These are phyloP conservation scores for Leccinum subgranulosum DNA, from an alignment of 768 basidiomycete species.

Conservation along the genomic window DNA sequence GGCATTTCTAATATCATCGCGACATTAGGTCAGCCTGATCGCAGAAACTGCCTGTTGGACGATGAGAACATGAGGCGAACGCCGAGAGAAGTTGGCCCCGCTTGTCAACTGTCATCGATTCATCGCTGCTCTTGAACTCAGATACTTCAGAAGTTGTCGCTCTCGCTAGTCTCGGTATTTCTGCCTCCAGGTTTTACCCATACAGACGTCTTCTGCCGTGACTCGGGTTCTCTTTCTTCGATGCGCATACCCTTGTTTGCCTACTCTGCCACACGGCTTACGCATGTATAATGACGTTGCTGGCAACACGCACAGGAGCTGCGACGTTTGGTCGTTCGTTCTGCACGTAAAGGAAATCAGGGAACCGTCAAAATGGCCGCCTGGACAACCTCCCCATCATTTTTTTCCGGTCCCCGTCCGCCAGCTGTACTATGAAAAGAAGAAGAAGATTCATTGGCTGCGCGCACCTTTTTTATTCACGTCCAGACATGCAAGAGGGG, in stretches of 20 bases:
- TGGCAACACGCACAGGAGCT: conserved; percentile 5
- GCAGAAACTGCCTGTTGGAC: not conserved
- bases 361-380: conserved; percentile 7
- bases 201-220: not conserved
- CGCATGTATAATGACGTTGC: conserved; percentile 24
- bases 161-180: not conserved
- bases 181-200: not conserved
- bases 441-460: not conserved
- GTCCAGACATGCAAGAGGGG: not conserved
- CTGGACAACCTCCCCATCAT: conserved; percentile 9
- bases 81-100: not conserved
- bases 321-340: conserved; percentile 1
- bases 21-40: conserved; percentile 3
- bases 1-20: not conserved
- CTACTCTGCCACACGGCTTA: conserved; percentile 13
- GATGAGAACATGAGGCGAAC: conserved; percentile 18
- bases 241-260: conserved; percentile 7
- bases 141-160: not conserved
- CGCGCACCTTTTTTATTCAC: conserved; percentile 6
- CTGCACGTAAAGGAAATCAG: conserved; percentile 22
- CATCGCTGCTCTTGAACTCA: not conserved
- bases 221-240: not conserved
- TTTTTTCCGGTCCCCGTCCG: conserved; percentile 7
- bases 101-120: not conserved
- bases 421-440: conserved; percentile 1